Evolutionary conservation across 2,329 filamentous ascomycete species (phyloP), one percentile per base, ranked within the genome.

Genomic region (Lizonia empirigonia): DNA sequence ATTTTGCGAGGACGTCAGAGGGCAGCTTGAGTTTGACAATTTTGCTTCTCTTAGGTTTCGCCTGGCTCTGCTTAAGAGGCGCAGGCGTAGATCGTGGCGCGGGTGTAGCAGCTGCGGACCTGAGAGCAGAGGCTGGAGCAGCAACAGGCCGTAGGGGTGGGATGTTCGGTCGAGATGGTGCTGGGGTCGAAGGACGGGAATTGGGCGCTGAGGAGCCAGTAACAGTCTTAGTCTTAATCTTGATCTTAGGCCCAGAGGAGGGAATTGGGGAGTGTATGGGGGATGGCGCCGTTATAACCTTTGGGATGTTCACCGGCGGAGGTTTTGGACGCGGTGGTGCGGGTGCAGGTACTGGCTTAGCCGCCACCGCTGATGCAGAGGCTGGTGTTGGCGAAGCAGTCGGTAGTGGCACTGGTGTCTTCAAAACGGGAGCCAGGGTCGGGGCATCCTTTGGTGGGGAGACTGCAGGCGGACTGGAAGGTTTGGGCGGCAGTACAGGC

Each of bases 251-350:
- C 10, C 57, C 63, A 4, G 63, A 58, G 7, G 59, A 51, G 20
- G 63, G 62, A 6, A 65, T 62, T 4, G 61, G 63, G 5, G 63
- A 64, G 22, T 54, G 49, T n/a, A 66, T 67, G n/a, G 61, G 49
- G 5, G 59, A 58, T 16, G 65, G 51, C 30, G 61, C 56, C 12
- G 61, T 47, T 6, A 61, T 52, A n/a, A 48, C 44, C 7, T 57
- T 50, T 12, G 62, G 58, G 12, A 61, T 37, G 7, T 51, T 61
- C 48, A 65, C 53, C 2, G 58, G 47, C 7, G 56, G 40, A 18
- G 56, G 56, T 20, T 48, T 54, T 9, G 46, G 46, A 26, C 41
- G 51, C 23, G 51, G 32, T 22, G 47, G 49, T 37, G 51, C 37
- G 22, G 58, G 29, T 8, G 50, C 44, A 9, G 60, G 19, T 26